Evolutionary conservation across 768 basidiomycete genomes (phyloP), one percentile per base, ranked within the genome.

Genomic region (Amanita pallidorosea): DNA sequence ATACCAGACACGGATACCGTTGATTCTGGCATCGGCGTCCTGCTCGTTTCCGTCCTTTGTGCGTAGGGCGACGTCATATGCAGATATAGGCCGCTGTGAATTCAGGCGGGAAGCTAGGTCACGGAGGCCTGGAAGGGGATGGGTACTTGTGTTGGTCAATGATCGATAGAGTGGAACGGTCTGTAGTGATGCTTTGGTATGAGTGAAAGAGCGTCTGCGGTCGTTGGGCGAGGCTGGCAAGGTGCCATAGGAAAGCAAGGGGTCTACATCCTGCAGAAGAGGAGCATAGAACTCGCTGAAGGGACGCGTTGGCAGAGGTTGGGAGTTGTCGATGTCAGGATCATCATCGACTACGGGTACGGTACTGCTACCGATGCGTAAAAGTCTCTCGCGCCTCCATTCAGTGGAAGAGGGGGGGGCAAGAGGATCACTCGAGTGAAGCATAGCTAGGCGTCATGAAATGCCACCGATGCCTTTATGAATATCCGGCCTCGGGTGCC

Each of bases 1-100:
- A 64, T 91, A 92, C 89, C 85, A 88, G 31, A 92, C 88, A 23
- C 90, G 84, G 51, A 90, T 82, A 33, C 93, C 93, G 57, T 95
- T 95, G 45, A 81, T 80, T 60, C 79, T 81, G 29, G 80, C 73
- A 51, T 81, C 83, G 15, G 73, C 63, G 41, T 76, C 79, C 15
- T 70, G 63, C 6, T 71, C 76, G 38, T 60, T 63, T 22, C 68
- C 64, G 56, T 69, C 64, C 47, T 67, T 67, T 31, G 58, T 55
- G 4, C 57, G 51, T n/a, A 70, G 58, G 5, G 71, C 70, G 4
- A 75, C 75, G 57, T 89, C 88, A 54, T 89, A 90, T 2, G 84
- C 77, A 2, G 85, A 83, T 50, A 88, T 83, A 0, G 82, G 83
- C 7, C 86, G 76, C 57, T 79, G 75, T 34, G 69, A 55, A 45